A percentile compares a stretch with the other conserved stretches of the same genome.
Evolutionary conservation across 371 early-diverging fungal genomes (phyloP).

Genomic region (Syncephalis fuscata): DNA sequence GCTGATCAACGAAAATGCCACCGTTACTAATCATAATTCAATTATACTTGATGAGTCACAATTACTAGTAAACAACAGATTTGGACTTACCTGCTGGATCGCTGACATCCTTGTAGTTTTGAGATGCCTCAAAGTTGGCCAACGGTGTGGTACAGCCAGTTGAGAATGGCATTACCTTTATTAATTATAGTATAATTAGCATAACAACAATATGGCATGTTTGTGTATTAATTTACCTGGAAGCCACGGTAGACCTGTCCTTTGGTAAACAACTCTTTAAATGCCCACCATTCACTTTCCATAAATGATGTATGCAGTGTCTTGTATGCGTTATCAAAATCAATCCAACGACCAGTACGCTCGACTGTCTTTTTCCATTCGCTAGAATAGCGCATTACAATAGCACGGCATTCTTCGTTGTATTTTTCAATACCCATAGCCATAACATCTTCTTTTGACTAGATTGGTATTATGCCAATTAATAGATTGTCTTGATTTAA

Average conservation of each 20-base stretch:
- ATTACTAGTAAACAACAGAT: slow-evolving; percentile 15
- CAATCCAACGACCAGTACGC: slow-evolving; percentile 99
- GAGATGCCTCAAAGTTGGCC: slow-evolving; percentile 98
- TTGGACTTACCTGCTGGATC: slow-evolving; percentile 66
- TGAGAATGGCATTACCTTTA: slow-evolving; percentile 97
- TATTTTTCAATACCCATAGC: slow-evolving; percentile 98
- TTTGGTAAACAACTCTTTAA: slow-evolving; percentile 93
- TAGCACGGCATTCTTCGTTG: slow-evolving; percentile 96
- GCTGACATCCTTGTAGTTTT: slow-evolving; percentile 98
- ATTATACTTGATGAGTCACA: not conserved
- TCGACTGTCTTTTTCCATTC: slow-evolving; percentile 98
- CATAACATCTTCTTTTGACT: slow-evolving; percentile 79
- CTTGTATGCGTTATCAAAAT: slow-evolving; percentile 99
- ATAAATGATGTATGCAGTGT: slow-evolving; percentile 92
- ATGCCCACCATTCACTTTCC: slow-evolving; percentile 99
- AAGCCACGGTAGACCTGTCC: slow-evolving; percentile 96
- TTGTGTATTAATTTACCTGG: slow-evolving; percentile 14
- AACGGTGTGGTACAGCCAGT: slow-evolving; percentile 95
- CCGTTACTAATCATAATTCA: slow-evolving; percentile 33
- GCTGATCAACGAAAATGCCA: slow-evolving; percentile 84
- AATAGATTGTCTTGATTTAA: not conserved
- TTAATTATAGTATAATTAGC: too few species aligned
- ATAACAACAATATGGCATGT: too few species aligned
- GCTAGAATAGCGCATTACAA: slow-evolving; percentile 95
- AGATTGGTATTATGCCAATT: not conserved